Conservation (phyloP, 2,329 filamentous ascomycete genomes). For the Neurospora crassa region DNA sequence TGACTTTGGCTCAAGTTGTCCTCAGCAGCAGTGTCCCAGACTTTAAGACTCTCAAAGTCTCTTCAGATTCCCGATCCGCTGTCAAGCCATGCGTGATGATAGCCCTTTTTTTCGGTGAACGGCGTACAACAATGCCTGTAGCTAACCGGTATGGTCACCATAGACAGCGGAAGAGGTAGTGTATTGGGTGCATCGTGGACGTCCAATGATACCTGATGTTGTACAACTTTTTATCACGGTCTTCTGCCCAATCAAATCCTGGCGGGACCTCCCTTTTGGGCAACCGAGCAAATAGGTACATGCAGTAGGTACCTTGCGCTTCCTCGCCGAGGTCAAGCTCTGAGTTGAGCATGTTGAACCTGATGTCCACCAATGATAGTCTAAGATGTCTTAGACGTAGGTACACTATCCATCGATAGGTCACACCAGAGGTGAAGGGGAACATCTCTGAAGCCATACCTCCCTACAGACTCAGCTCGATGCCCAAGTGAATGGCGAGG, state of each 20-base stretch:
- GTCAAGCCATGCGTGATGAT: background rate
- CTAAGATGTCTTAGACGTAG: background rate
- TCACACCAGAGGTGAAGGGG: background rate
- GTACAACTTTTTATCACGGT: background rate
- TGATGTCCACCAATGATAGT: background rate
- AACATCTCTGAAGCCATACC: background rate
- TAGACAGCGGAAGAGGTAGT: background rate
- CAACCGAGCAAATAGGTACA: background rate
- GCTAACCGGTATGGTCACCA: background rate
- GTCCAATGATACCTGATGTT: background rate
- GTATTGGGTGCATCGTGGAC: background rate
- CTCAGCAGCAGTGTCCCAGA: background rate
- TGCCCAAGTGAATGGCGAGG: background rate
- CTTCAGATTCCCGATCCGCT: background rate
- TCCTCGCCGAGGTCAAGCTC: background rate
- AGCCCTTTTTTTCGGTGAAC: background rate
- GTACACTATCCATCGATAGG: background rate
- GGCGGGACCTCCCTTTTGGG: background rate
- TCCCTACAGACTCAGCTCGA: background rate
- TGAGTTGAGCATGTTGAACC: background rate
- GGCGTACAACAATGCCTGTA: background rate
- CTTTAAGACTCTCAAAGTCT: background rate
- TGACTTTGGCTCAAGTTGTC: background rate
- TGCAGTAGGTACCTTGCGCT: background rate
- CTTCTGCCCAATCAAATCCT: background rate